Evolutionary conservation across 176 grass and related monocot species (phyloP), one percentile per base, ranked within the genome.

Genomic region (Lolium perenne): DNA sequence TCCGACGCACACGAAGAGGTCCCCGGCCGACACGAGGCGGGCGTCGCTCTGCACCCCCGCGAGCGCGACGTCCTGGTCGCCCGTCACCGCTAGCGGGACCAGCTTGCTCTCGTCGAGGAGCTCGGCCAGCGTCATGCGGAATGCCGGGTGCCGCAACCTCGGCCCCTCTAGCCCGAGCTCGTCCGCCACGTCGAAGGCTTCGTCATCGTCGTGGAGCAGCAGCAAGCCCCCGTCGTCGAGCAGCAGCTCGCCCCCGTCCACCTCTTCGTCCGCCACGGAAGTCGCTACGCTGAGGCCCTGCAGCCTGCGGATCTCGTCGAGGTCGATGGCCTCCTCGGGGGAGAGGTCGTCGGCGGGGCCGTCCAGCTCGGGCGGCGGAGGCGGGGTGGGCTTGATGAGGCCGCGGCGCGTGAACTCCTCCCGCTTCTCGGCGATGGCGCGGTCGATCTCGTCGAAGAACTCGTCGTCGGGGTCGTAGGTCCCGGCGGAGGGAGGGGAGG

Each of bases 101-200:
- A 98, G 86, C 88, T 85, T 95, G 86, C 96, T 98, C 81, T 98
- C 96, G 46, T 98, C 96, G 29, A 98, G 93, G 78, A 98, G 93
- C 70, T 98, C 96, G 0, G 96, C 96, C 32, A 98, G 86, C 38
- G 91, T 98, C 96, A 98, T 95, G 48, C 88, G 92, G 80, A 98
- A 98, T 10, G 87, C 86, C 48, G 93, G 93, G 61, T 92, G 81
- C 40, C 89, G 91, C 7, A 84, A 48, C 51, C 89, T 92, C 10
- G 29, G 60, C 43, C 76, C 91, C 12, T 88, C 82, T 13, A 94
- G 49, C 63, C 86, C 93, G 64, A 95, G 89, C 84, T 88, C 81
- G 23, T 86, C 88, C 0, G 72, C 72, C 63, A 72, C 63, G 78
- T 82, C 84, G 45, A 90, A 90, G 11, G 6, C 79, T 70, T 95